Conservation (phyloP, 177 flowering plant species). For the Tripterygium wilfordii region DNA sequence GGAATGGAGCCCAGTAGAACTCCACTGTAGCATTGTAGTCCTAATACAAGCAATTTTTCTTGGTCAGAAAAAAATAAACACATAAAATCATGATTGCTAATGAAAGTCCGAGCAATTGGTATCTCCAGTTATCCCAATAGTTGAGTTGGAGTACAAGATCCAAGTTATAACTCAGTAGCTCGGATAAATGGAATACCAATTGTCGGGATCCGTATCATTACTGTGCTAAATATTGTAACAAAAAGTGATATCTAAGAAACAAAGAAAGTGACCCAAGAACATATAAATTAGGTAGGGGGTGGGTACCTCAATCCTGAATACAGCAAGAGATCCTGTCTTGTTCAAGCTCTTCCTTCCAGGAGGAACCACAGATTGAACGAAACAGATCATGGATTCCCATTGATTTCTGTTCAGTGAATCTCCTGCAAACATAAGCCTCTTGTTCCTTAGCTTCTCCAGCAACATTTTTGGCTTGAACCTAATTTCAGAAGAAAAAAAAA, state of each 20-base stretch:
- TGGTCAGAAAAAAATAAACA: too few relatives aligned
- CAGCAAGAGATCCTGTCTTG: slow-evolving; percentile 68
- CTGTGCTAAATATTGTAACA: background rate
- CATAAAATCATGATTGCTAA: background rate
- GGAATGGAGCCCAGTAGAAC: slow-evolving; percentile 97
- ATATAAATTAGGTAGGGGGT: slow-evolving; percentile 1
- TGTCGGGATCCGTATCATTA: background rate
- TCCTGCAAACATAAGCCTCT: slow-evolving; percentile 96
- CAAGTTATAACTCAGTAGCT: too few relatives aligned
- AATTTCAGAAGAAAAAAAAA: background rate
- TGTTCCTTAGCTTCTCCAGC: slow-evolving; percentile 76
- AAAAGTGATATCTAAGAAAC: background rate
- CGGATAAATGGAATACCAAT: too few relatives aligned
- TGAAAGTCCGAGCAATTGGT: background rate
- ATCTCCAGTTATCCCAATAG: background rate
- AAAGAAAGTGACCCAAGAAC: background rate
- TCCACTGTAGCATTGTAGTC: slow-evolving; percentile 88
- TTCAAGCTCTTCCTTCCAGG: slow-evolving; percentile 64
- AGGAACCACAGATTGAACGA: slow-evolving; percentile 75
- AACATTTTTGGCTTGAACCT: slow-evolving; percentile 74
- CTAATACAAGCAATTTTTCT: too few relatives aligned
- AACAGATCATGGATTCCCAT: slow-evolving; percentile 98
- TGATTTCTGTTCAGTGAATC: slow-evolving; percentile 94
- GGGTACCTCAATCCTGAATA: slow-evolving; percentile 75
- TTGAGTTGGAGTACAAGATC: too few relatives aligned